A percentile compares a stretch with the other conserved stretches of the same genome.
phyloP scores from a whole-genome alignment of 371 early-diverging fungal genomes.

The Mortierella sp. region DNA sequence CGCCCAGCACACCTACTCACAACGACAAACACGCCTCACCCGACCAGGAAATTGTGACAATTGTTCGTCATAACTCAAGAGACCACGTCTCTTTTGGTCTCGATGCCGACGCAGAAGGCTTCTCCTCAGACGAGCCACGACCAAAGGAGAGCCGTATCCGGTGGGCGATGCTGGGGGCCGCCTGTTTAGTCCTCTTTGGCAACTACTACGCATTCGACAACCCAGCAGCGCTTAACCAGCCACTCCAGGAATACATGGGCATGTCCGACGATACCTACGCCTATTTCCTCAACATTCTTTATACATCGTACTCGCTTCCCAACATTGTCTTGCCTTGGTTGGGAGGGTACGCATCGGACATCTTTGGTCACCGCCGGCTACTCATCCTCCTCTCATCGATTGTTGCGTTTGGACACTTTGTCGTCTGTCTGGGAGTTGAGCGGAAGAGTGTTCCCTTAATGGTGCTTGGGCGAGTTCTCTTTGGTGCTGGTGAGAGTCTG shows the following conservation, averaged over 20 bases:
- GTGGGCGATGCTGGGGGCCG: slow-evolving; percentile 59
- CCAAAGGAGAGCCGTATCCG: slow-evolving; percentile 27
- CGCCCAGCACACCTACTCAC: background rate
- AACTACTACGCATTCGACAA: slow-evolving; percentile 77
- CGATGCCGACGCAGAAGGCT: background rate
- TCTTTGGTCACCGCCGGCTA: slow-evolving; percentile 57
- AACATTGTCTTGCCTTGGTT: slow-evolving; percentile 74
- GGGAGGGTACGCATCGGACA: slow-evolving; percentile 68
- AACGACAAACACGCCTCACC: background rate
- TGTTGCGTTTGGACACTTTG: slow-evolving; percentile 71
- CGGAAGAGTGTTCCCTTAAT: slow-evolving; percentile 54
- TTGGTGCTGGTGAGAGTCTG: slow-evolving; percentile 72
- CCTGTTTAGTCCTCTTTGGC: slow-evolving; percentile 66
- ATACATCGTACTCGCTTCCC: slow-evolving; percentile 77
- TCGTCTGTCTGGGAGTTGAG: slow-evolving; percentile 70
- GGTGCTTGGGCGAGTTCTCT: slow-evolving; percentile 64
- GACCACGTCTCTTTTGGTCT: background rate
- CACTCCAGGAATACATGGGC: slow-evolving; percentile 56
- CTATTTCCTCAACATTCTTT: slow-evolving; percentile 61
- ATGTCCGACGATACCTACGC: slow-evolving; percentile 52
- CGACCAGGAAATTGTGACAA: background rate
- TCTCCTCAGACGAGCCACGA: background rate
- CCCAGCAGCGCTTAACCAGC: slow-evolving; percentile 72
- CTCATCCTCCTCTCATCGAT: slow-evolving; percentile 64
- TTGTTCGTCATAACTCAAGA: background rate